A percentile compares a stretch with the other conserved stretches of the same genome.
phyloP scores from a whole-genome alignment of 352 stramenopile species.

The Saprolegnia parasitica region DNA sequence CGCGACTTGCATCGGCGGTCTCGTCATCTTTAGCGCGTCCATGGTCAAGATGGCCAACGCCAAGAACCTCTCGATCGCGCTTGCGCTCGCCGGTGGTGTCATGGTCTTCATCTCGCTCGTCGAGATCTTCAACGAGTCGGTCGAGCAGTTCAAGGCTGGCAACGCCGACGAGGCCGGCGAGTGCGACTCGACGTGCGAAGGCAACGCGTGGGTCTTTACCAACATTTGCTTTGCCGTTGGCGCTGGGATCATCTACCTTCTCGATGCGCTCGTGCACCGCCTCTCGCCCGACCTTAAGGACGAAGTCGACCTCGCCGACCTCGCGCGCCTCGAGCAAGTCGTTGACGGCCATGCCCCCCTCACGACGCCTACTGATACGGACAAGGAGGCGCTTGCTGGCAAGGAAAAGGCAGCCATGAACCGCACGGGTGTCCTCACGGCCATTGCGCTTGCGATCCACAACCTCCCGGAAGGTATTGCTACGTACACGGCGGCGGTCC shows the following conservation, averaged over 20 bases:
- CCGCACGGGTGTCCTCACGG: constrained; percentile 87
- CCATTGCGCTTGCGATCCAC: constrained; percentile 90
- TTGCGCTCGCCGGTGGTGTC: constrained; percentile 62
- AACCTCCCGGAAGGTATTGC: constrained; percentile 95
- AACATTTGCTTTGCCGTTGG: constrained; percentile 5
- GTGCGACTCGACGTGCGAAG: constrained; percentile 1
- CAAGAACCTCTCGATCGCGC: constrained; percentile 45
- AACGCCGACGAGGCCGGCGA: constrained; percentile 34
- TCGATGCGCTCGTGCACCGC: constrained; percentile 43
- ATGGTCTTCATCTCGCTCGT: constrained; percentile 75
- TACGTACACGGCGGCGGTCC: constrained; percentile 88
- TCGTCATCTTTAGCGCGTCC: constrained; percentile 65
- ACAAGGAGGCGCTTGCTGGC: neutral
- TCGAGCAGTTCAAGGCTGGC: constrained; percentile 40
- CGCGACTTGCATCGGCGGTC: constrained; percentile 54
- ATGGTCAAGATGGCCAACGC: constrained; percentile 51
- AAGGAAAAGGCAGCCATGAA: constrained; percentile 46
- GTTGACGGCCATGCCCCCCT: constrained; percentile 10
- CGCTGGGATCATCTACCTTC: constrained; percentile 39
- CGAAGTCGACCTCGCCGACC: constrained; percentile 34
- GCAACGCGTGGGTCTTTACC: constrained; percentile 11
- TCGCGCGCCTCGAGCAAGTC: constrained; percentile 34
- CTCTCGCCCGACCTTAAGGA: constrained; percentile 35
- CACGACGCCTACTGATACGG: neutral
- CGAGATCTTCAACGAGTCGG: constrained; percentile 50